Evolutionary conservation across 2,329 filamentous ascomycete species (phyloP), one percentile per base, ranked within the genome.

Genomic region (Trichoderma aggressivum): DNA sequence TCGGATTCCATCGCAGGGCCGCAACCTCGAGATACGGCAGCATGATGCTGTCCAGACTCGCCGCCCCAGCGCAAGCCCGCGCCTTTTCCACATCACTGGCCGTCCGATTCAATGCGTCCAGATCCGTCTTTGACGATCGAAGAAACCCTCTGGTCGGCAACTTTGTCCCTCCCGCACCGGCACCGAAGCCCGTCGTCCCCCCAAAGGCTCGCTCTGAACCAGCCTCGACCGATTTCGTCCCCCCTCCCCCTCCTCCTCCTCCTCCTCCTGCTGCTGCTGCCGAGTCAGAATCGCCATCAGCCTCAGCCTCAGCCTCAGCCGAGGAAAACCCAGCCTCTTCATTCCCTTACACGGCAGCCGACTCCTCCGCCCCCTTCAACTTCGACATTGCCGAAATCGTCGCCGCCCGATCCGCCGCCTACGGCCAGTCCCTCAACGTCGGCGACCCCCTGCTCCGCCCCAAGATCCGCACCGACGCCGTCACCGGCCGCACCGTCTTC

Each of bases 401-500:
- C 73, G 76, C 78, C 73, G 75, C 75, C 72, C 78, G 79, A 58
- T 73, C 78, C 8, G 74, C 75, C 65, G 73, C 72, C 53, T 77
- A 75, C 70, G 72, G 67, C 21, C 69, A 69, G 64, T 50, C 72
- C 34, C 76, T 74, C 55, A 73, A 73, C 60, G 65, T 74, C 18
- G 63, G 73, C 47, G 75, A 79, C 18, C 75, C 78, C 7, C 72
- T 78, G 30, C 66, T 75, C 11, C 77, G 77, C 1, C 79, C 81
- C 32, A 78, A 76, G 12, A 70, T 78, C 7, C 76, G 76, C 39
- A 74, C 79, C 60, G 78, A 77, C 70, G 72, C 79, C 62, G 77
- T 87, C 59, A 76, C 76, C 12, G 79, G 79, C 64, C 79, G 79
- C 65, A 83, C 80, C 65, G 79, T 85, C 73, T 82, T 82, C 73